phyloP scores from a whole-genome alignment of 192 early-diverging fungal species.

The Powellomyces hirtus region DNA sequence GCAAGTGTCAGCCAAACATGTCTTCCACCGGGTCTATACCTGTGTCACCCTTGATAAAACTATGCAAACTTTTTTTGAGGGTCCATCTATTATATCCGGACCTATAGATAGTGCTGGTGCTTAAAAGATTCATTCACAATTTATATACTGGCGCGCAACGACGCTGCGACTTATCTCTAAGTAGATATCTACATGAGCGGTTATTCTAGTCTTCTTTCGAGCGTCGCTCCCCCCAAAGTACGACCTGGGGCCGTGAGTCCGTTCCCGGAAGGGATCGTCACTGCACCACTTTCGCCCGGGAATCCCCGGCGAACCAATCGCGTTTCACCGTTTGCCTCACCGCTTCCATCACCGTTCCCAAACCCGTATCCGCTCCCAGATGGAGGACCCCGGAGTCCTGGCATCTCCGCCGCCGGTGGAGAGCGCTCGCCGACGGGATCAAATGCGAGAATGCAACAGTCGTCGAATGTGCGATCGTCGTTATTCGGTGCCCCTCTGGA shows the following conservation, averaged over 20 bases:
- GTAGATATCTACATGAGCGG: not conserved
- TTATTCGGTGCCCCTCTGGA: not conserved
- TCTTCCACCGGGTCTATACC: no score
- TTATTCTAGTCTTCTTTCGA: not conserved
- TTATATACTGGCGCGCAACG: no score
- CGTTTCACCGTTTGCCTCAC: not conserved
- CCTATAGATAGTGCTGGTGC: no score
- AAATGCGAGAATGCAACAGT: not conserved
- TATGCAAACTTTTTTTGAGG: no score
- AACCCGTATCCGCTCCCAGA: not conserved
- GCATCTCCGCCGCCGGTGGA: no score
- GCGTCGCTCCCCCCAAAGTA: not conserved
- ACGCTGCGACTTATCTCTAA: not conserved
- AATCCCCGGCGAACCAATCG: not conserved
- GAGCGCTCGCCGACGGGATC: constrained; percentile 5
- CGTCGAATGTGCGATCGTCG: not conserved
- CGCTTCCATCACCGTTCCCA: not conserved
- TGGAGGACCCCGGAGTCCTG: not conserved
- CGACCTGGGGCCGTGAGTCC: not conserved
- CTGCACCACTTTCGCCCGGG: not conserved
- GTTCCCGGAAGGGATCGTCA: not conserved
- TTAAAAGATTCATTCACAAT: no score
- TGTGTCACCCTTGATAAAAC: no score
- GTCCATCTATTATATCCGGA: no score
- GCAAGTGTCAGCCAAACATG: no score